Conservation (phyloP, 2,329 filamentous ascomycete genomes). For the Fusarium sp. region DNA sequence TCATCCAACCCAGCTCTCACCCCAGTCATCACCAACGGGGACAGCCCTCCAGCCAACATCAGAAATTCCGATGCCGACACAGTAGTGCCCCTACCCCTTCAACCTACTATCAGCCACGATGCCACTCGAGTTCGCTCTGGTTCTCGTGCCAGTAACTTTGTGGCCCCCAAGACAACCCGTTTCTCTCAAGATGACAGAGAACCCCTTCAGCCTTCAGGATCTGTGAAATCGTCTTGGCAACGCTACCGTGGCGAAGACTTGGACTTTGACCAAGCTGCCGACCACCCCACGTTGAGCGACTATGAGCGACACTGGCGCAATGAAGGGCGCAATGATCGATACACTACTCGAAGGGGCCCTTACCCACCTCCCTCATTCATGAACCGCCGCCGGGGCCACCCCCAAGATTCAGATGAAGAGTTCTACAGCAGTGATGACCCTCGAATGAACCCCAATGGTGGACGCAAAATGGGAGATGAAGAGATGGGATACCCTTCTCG, state of each 20-base stretch:
- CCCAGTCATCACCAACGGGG: constrained; percentile 28
- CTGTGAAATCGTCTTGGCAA: constrained; percentile 39
- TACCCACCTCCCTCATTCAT: constrained; percentile 46
- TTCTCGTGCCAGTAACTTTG: constrained; percentile 37
- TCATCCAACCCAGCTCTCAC: constrained; percentile 18
- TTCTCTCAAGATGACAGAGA: constrained; percentile 45
- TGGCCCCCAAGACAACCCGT: constrained; percentile 28
- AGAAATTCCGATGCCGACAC: constrained; percentile 38
- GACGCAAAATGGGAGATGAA: constrained; percentile 42
- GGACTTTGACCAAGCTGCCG: constrained; percentile 42
- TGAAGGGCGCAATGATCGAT: constrained; percentile 39
- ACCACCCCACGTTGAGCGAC: constrained; percentile 40
- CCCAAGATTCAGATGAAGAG: constrained; percentile 47
- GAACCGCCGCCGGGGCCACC: constrained; percentile 40
- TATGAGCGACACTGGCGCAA: constrained; percentile 48
- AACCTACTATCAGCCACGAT: constrained; percentile 39
- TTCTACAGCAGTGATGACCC: constrained; percentile 40
- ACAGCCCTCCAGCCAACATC: constrained; percentile 10
- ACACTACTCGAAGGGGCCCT: constrained; percentile 40
- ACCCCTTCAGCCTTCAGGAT: constrained; percentile 41
- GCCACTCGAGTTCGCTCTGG: constrained; percentile 33
- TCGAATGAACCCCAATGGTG: constrained; percentile 29
- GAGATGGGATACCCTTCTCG: constrained; percentile 39
- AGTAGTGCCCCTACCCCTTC: constrained; percentile 34
- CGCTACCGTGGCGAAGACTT: constrained; percentile 44